Evolutionary conservation across 306 rosid genomes (phyloP).

Genomic region (Nissolia schottii): DNA sequence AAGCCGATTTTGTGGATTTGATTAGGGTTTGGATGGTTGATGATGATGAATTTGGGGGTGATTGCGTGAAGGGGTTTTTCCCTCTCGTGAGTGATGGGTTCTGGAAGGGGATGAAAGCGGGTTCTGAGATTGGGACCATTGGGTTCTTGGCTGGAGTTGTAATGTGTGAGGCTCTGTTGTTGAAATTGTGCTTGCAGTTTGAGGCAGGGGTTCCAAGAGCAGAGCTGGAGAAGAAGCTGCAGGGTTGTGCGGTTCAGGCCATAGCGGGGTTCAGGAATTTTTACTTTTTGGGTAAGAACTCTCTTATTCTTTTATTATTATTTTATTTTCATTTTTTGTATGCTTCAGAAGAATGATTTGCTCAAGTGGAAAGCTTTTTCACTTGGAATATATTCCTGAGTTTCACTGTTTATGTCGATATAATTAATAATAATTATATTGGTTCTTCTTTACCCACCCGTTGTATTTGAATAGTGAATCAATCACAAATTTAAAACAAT

Average conservation of each 20-base stretch:
- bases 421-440: no score
- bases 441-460: no score
- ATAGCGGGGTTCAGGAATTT: slow-evolving; percentile 47
- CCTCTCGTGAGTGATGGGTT: slow-evolving; percentile 45
- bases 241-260: slow-evolving; percentile 43
- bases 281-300: slow-evolving; percentile 58
- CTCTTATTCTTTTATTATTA: no score
- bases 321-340: no score
- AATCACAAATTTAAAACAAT: no score
- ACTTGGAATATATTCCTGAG: neutral
- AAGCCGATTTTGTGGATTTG: slow-evolving; percentile 39
- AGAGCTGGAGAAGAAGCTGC: slow-evolving; percentile 51
- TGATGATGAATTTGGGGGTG: slow-evolving; percentile 23
- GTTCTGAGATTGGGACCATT: slow-evolving; percentile 40
- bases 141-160: slow-evolving; percentile 61
- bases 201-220: slow-evolving; percentile 27
- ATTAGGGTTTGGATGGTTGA: slow-evolving; percentile 57
- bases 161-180: slow-evolving; percentile 57
- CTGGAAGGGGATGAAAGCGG: slow-evolving; percentile 30
- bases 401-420: neutral
- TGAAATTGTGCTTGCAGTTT: slow-evolving; percentile 52
- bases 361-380: neutral
- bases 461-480: no score
- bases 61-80: slow-evolving; percentile 41
- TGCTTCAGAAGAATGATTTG: no score